phyloP scores from a whole-genome alignment of 495 filamentous ascomycete genomes.

The Wilcoxina mikolae region DNA sequence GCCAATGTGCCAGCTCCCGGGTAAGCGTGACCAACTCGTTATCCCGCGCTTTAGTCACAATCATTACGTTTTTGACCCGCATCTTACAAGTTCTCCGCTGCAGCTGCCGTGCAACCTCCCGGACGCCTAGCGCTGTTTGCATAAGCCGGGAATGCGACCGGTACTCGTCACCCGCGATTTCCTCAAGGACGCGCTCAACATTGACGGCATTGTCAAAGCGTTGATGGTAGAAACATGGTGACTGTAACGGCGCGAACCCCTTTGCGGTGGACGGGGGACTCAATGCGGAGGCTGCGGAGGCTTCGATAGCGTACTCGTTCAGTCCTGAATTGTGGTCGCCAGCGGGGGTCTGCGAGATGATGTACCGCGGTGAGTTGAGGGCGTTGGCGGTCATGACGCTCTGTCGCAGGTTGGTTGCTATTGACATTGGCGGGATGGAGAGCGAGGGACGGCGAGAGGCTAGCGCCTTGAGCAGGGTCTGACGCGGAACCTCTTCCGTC shows the following conservation, averaged over 20 bases:
- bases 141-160: slow-evolving; percentile 83
- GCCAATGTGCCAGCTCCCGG: slow-evolving; percentile 62
- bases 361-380: slow-evolving; percentile 18
- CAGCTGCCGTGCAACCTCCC: slow-evolving; percentile 87
- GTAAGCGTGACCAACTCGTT: slow-evolving; percentile 65
- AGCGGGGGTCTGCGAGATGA: slow-evolving; percentile 33
- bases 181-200: slow-evolving; percentile 85
- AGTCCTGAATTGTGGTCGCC: slow-evolving; percentile 31
- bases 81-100: slow-evolving; percentile 53
- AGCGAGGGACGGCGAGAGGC: slow-evolving; percentile 49
- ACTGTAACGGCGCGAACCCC: slow-evolving; percentile 46
- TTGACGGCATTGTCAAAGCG: slow-evolving; percentile 92
- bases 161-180: slow-evolving; percentile 77
- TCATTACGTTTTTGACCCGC: slow-evolving; percentile 64
- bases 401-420: slow-evolving; percentile 13
- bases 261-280: slow-evolving; percentile 39
- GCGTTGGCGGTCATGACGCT: slow-evolving; percentile 7
- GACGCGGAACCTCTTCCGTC: slow-evolving; percentile 44
- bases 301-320: not conserved
- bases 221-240: slow-evolving; percentile 94
- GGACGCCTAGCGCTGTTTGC: slow-evolving; percentile 84
- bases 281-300: slow-evolving; percentile 26
- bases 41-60: slow-evolving; percentile 82
- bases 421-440: slow-evolving; percentile 9
- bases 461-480: slow-evolving; percentile 79